phyloP scores from a whole-genome alignment of 164 flowering plant species.

The Macadamia integrifolia region DNA sequence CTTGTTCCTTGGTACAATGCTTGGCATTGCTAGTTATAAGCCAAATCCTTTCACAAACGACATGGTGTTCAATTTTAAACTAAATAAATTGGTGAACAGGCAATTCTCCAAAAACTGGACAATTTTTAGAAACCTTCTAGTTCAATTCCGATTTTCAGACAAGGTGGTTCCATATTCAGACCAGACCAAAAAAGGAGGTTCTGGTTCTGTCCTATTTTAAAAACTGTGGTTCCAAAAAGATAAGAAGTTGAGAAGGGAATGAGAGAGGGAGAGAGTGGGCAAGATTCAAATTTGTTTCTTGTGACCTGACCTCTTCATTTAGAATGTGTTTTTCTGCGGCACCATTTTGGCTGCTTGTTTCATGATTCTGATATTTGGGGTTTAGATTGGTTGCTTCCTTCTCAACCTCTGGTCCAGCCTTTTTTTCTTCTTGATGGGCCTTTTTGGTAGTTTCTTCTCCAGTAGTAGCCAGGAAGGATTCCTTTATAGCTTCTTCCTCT shows the following conservation, averaged over 20 bases:
- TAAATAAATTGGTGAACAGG: too few species aligned
- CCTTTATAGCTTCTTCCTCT: too few species aligned
- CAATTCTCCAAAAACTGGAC: too few species aligned
- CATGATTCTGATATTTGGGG: conserved; percentile 1
- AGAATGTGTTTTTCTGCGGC: background rate
- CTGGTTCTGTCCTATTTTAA: background rate
- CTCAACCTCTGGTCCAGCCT: background rate
- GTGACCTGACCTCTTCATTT: conserved; percentile 16
- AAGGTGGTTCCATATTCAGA: background rate
- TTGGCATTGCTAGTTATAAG: too few species aligned
- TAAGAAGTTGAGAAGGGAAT: background rate
- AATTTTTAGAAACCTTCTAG: too few species aligned
- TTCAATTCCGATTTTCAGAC: background rate
- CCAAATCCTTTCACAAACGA: too few species aligned
- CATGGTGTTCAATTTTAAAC: too few species aligned
- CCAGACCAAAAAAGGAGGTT: too few species aligned
- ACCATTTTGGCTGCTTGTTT: background rate
- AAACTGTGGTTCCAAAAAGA: background rate
- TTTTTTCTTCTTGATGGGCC: too few species aligned
- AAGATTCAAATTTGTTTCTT: background rate
- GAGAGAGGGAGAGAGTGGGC: background rate
- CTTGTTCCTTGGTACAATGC: too few species aligned
- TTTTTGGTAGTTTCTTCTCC: too few species aligned
- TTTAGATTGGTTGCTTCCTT: conserved; percentile 4
- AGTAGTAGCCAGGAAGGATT: too few species aligned